Percentiles rank a stretch among this genome's conserved stretches.
These are phyloP conservation scores for Zarea fungicola DNA, from an alignment of 2,329 filamentous ascomycete species.

Conservation along the genomic window DNA sequence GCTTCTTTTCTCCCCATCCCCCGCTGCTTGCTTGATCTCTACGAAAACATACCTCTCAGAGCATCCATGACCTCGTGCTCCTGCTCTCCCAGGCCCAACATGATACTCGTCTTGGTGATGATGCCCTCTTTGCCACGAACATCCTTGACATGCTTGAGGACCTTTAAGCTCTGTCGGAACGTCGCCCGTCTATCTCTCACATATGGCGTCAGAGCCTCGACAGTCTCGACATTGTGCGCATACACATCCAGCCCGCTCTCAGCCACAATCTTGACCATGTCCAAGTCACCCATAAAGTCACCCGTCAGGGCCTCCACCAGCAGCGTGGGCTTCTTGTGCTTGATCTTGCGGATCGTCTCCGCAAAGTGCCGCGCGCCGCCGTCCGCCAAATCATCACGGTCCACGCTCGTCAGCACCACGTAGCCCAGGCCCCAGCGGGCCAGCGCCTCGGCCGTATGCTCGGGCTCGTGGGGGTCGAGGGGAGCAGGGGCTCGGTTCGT, in stretches of 20 bases:
- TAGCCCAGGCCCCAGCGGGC: slow-evolving; percentile 92
- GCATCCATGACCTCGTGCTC: slow-evolving; percentile 80
- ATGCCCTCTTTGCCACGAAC: slow-evolving; percentile 61
- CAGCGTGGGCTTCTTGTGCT: slow-evolving; percentile 71
- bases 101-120: slow-evolving; percentile 98
- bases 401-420: slow-evolving; percentile 88
- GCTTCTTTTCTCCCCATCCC: neutral
- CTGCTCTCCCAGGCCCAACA: slow-evolving; percentile 91
- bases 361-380: slow-evolving; percentile 87
- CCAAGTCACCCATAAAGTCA: slow-evolving; percentile 78
- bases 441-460: slow-evolving; percentile 92
- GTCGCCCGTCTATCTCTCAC: slow-evolving; percentile 86
- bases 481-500: slow-evolving; percentile 70
- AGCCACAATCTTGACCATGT: slow-evolving; percentile 82
- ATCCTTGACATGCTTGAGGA: slow-evolving; percentile 77
- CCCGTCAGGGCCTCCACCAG: slow-evolving; percentile 82
- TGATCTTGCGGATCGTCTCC: slow-evolving; percentile 91
- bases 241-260: slow-evolving; percentile 89
- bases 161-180: slow-evolving; percentile 77
- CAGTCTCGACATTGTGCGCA: slow-evolving; percentile 95
- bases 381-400: slow-evolving; percentile 86
- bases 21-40: neutral
- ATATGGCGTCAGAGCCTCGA: slow-evolving; percentile 81
- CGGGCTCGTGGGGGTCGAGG: slow-evolving; percentile 91
- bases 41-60: slow-evolving; percentile 60